A percentile compares a stretch with the other conserved stretches of the same genome.
These are phyloP conservation scores for Plenodomus biglobosus DNA, from an alignment of 2,329 filamentous ascomycete genomes.

Conservation along the genomic window DNA sequence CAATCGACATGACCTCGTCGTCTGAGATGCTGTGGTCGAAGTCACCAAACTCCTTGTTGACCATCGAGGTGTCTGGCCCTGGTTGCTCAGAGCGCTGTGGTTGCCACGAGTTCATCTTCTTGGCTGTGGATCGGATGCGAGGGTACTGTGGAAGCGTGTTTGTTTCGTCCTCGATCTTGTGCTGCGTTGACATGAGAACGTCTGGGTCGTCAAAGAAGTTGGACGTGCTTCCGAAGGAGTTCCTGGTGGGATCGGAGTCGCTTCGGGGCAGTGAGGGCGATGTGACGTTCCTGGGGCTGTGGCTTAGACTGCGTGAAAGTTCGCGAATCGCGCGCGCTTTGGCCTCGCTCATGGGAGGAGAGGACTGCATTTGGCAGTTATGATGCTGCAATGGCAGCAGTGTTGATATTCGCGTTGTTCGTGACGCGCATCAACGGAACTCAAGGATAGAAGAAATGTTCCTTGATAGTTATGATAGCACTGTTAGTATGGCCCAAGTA, in stretches of 20 bases:
- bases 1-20: slow-evolving; percentile 57
- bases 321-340: slow-evolving; percentile 44
- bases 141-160: slow-evolving; percentile 37
- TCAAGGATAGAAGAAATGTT: slow-evolving; percentile 37
- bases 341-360: slow-evolving; percentile 40
- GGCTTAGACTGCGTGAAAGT: slow-evolving; percentile 40
- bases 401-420: slow-evolving; percentile 25
- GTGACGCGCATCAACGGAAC: slow-evolving; percentile 29
- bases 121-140: slow-evolving; percentile 42
- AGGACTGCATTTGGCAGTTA: slow-evolving; percentile 38
- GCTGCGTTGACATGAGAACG: slow-evolving; percentile 43
- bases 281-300: slow-evolving; percentile 36
- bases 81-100: slow-evolving; percentile 38
- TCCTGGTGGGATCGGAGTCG: slow-evolving; percentile 43
- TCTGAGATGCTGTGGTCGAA: slow-evolving; percentile 47
- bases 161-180: slow-evolving; percentile 41
- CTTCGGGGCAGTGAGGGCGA: slow-evolving; percentile 34
- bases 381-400: slow-evolving; percentile 23
- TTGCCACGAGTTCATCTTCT: slow-evolving; percentile 44
- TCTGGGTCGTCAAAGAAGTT: slow-evolving; percentile 42
- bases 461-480: slow-evolving; percentile 20
- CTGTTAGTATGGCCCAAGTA: slow-evolving; percentile 19
- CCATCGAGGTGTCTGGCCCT: slow-evolving; percentile 42
- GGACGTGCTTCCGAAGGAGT: slow-evolving; percentile 30
- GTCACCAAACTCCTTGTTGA: slow-evolving; percentile 45